Conservation (phyloP, 2,329 filamentous ascomycete species). For the Diaporthe amygdali region DNA sequence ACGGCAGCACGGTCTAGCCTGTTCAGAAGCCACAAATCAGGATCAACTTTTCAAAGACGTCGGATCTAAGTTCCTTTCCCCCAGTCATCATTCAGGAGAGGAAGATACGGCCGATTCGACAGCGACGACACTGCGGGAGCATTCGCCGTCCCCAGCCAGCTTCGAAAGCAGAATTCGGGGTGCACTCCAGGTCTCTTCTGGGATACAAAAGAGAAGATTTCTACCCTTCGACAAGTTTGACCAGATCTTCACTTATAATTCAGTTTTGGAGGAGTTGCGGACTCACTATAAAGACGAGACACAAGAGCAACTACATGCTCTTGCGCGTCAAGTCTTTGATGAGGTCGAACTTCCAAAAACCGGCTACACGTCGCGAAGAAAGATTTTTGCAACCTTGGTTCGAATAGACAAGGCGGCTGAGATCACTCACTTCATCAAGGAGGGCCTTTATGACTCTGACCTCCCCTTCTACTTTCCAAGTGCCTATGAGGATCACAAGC, state of each 20-base stretch:
- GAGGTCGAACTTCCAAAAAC: background rate
- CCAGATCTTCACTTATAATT: slow-evolving; percentile 38
- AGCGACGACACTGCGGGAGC: background rate
- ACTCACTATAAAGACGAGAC: background rate
- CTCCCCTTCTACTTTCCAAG: slow-evolving; percentile 6
- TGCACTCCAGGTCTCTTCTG: background rate
- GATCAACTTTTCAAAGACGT: background rate
- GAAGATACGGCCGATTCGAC: background rate
- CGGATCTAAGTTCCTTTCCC: background rate
- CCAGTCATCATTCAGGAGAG: background rate
- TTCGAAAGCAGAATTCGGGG: background rate
- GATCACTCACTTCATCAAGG: background rate
- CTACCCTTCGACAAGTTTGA: slow-evolving; percentile 17
- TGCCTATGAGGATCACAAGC: background rate
- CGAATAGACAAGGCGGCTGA: background rate
- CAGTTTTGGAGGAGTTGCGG: slow-evolving; percentile 29
- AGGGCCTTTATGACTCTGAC: background rate
- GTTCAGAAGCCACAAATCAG: background rate
- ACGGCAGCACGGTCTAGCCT: background rate
- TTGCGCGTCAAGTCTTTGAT: background rate
- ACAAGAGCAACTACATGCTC: background rate
- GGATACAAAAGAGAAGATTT: background rate
- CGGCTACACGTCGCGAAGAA: background rate
- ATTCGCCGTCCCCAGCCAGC: background rate
- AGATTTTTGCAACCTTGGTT: slow-evolving; percentile 5